phyloP scores from a whole-genome alignment of 306 rosid genomes.

The Quillaja saponaria region DNA sequence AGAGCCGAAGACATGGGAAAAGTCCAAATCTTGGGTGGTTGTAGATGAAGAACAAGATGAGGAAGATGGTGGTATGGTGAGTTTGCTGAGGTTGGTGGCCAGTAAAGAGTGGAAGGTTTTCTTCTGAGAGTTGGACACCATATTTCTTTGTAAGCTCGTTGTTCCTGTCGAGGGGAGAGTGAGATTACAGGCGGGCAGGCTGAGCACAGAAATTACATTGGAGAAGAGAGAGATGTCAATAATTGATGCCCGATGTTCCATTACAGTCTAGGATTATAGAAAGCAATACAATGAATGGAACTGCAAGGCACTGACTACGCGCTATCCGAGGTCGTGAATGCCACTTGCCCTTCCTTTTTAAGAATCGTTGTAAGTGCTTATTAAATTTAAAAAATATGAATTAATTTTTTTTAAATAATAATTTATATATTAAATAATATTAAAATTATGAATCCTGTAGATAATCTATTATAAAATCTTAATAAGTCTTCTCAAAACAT shows the following conservation, averaged over 20 bases:
- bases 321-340: not conserved
- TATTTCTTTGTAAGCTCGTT: slow-evolving; percentile 10
- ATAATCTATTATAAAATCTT: too few species aligned
- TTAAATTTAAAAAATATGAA: too few species aligned
- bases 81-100: slow-evolving; percentile 56
- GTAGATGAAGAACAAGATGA: slow-evolving; percentile 36
- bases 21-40: slow-evolving; percentile 48
- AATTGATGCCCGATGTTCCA: not conserved
- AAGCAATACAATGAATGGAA: not conserved
- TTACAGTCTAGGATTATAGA: too few species aligned
- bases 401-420: too few species aligned
- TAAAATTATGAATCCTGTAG: too few species aligned
- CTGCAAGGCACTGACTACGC: slow-evolving; percentile 17
- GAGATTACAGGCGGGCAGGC: not conserved
- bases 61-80: slow-evolving; percentile 53
- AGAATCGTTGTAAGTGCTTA: too few species aligned
- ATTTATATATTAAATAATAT: too few species aligned
- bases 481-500: too few species aligned
- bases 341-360: slow-evolving; percentile 12
- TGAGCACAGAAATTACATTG: too few species aligned
- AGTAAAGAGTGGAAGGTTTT: slow-evolving; percentile 49
- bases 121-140: slow-evolving; percentile 58
- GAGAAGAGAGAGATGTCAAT: slow-evolving; percentile 5
- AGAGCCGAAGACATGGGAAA: slow-evolving; percentile 46
- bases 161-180: not conserved